phyloP scores from a whole-genome alignment of 78 protist genomes.

The Monocercomonoides exilis region DNA sequence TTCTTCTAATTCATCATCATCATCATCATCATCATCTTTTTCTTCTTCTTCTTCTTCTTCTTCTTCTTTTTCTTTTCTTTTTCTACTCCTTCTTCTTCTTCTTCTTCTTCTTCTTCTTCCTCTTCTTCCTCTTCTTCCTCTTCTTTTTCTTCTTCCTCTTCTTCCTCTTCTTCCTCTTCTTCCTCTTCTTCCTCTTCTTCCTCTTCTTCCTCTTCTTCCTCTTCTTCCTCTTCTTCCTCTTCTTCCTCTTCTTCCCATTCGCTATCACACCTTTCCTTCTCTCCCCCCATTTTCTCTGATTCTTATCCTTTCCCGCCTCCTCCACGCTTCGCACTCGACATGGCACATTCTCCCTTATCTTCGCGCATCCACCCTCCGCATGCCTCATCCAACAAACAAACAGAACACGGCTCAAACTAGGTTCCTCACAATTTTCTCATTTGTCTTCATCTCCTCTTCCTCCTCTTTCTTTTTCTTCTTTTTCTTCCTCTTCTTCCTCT shows the following conservation, averaged over 20 bases:
- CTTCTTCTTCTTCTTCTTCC: not conserved
- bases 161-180: not conserved
- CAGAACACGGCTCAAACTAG: no score
- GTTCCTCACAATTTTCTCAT: no score
- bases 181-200: not conserved
- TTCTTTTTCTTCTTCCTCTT: not conserved
- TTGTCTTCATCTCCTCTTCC: no score
- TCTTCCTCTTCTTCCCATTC: not conserved
- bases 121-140: not conserved
- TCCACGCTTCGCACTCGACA: not conserved
- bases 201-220: not conserved
- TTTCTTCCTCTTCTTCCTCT: not conserved
- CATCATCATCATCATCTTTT: no score
- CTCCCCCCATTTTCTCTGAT: no score
- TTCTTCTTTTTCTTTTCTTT: no score
- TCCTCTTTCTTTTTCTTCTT: not conserved
- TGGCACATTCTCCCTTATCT: no score
- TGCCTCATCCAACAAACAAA: no score
- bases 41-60: no score
- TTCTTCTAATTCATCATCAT: no score
- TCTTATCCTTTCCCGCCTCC: not conserved
- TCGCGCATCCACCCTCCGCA: no score
- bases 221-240: not conserved
- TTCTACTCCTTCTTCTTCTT: no score
- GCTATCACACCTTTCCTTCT: not conserved